phyloP scores from a whole-genome alignment of 495 filamentous ascomycete species.

The Neurospora hispaniola region DNA sequence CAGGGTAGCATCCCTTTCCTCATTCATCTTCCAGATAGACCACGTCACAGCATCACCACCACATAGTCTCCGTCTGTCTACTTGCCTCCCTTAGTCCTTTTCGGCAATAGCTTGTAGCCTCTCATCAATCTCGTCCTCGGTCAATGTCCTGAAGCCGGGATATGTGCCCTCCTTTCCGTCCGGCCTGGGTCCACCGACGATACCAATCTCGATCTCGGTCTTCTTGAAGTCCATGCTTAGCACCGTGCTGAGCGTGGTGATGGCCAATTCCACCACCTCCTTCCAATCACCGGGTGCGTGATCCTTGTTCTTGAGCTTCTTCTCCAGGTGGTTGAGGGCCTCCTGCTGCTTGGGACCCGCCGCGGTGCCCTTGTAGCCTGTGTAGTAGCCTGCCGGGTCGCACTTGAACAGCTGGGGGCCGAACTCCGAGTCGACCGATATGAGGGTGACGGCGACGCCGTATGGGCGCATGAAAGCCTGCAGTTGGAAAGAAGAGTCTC shows the following conservation, averaged over 20 bases:
- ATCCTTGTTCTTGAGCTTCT: conserved; percentile 99
- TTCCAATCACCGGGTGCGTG: conserved; percentile 87
- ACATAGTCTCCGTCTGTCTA: background rate
- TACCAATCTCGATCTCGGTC: conserved; percentile 92
- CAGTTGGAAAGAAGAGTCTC: background rate
- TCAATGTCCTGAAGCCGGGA: conserved; percentile 73
- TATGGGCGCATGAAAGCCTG: conserved; percentile 98
- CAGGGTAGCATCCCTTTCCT: conserved; percentile 8
- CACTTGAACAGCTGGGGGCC: conserved; percentile 98
- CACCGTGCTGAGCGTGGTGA: conserved; percentile 87
- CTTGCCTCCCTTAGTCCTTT: conserved; percentile 61
- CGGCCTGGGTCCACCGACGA: conserved; percentile 71
- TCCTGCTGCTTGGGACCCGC: conserved; percentile 97
- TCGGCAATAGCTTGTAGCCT: conserved; percentile 93
- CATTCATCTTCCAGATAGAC: conserved; percentile 7
- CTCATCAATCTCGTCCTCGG: conserved; percentile 97
- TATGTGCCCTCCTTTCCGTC: conserved; percentile 75
- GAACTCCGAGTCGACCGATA: conserved; percentile 84
- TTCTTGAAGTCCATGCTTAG: conserved; percentile 99
- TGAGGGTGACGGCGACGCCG: conserved; percentile 86
- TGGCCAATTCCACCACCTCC: conserved; percentile 93
- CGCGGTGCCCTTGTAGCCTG: conserved; percentile 95
- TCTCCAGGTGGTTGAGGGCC: conserved; percentile 93
- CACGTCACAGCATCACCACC: background rate
- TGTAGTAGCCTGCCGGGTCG: conserved; percentile 94